These are phyloP conservation scores for Rutstroemia sydowiana DNA, from an alignment of 2,329 filamentous ascomycete genomes.

Conservation along the genomic window DNA sequence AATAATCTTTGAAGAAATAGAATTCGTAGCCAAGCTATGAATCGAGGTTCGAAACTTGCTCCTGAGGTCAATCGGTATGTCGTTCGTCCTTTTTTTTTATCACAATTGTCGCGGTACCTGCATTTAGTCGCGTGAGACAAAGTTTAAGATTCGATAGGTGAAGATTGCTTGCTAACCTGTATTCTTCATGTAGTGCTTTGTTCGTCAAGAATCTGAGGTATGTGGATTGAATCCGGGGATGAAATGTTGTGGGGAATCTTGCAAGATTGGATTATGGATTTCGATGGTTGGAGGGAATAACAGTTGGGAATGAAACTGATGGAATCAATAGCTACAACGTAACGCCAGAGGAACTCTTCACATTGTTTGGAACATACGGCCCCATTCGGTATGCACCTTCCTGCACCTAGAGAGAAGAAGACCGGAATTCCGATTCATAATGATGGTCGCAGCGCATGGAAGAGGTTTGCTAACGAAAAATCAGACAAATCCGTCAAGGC, in stretches of 20 bases:
- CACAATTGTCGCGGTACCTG: slow-evolving; percentile 4
- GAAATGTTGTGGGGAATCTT: not conserved
- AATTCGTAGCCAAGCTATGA: slow-evolving; percentile 65
- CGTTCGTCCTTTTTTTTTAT: not conserved
- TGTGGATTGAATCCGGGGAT: slow-evolving; percentile 27
- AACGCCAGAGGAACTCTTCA: slow-evolving; percentile 93
- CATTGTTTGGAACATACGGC: slow-evolving; percentile 96
- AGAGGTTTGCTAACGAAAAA: slow-evolving; percentile 10
- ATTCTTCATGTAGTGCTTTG: slow-evolving; percentile 67
- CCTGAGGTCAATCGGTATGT: slow-evolving; percentile 97
- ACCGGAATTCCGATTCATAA: no score
- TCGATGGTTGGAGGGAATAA: slow-evolving; percentile 31
- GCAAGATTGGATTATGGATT: slow-evolving; percentile 10
- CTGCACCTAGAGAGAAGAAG: not conserved
- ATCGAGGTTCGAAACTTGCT: slow-evolving; percentile 92
- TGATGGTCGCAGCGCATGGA: no score
- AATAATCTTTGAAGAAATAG: slow-evolving; percentile 11
- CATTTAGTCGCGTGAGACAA: slow-evolving; percentile 2
- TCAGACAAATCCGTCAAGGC: slow-evolving; percentile 94
- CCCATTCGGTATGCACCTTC: slow-evolving; percentile 71
- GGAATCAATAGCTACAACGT: slow-evolving; percentile 78
- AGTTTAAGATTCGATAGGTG: not conserved
- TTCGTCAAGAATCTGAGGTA: slow-evolving; percentile 99
- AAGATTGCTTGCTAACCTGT: slow-evolving; percentile 19
- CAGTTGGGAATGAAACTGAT: slow-evolving; percentile 48